Percentiles rank a stretch among this genome's conserved stretches.
phyloP scores from a whole-genome alignment of 1,284 basidiomycete species.

The Taiwanofungus camphoratus region DNA sequence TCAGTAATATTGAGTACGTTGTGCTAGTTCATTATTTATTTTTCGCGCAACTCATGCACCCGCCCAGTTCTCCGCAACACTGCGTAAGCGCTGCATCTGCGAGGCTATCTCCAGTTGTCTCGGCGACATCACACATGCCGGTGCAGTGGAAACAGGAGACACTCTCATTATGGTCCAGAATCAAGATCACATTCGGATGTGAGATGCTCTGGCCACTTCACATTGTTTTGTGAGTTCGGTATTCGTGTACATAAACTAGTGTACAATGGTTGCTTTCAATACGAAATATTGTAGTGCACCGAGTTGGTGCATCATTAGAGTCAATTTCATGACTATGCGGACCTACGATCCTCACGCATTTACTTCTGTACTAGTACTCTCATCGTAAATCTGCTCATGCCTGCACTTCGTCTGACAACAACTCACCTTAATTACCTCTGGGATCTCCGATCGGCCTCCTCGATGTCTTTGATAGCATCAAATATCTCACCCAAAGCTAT shows the following conservation, averaged over 20 bases:
- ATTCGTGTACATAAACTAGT: conserved; percentile 1
- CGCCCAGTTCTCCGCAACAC: conserved; percentile 79
- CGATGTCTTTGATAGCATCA: conserved; percentile 32
- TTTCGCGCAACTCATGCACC: conserved; percentile 12
- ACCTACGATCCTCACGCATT: too few relatives aligned
- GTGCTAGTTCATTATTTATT: neutral
- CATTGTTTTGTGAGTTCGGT: conserved; percentile 4
- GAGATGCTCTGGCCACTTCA: neutral
- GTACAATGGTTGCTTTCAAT: neutral
- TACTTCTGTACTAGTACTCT: too few relatives aligned
- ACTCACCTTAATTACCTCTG: too few relatives aligned
- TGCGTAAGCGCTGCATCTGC: conserved; percentile 39
- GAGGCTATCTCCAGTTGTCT: neutral
- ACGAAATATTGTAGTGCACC: too few relatives aligned
- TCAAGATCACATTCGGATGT: neutral
- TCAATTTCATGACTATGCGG: too few relatives aligned
- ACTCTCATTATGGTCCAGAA: too few relatives aligned
- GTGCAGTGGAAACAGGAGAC: too few relatives aligned
- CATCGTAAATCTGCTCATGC: too few relatives aligned
- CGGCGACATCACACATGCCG: too few relatives aligned
- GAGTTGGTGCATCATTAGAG: too few relatives aligned
- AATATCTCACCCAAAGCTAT: conserved; percentile 51
- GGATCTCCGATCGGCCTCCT: conserved; percentile 20
- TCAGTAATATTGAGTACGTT: conserved; percentile 91
- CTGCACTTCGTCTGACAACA: too few relatives aligned